phyloP scores from a whole-genome alignment of 306 rosid genomes.

The Castanopsis chinensis region DNA sequence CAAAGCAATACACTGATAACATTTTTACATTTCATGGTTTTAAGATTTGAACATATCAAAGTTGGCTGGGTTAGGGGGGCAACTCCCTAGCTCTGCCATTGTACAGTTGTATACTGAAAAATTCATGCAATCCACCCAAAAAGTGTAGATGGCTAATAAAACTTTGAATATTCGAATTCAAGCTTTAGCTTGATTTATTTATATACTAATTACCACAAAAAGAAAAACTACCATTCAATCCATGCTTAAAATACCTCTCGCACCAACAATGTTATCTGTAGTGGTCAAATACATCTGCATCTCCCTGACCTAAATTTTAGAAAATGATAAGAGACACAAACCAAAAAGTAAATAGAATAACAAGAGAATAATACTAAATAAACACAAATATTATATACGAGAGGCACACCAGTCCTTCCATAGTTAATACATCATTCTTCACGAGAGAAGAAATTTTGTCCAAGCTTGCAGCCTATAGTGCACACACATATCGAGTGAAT shows the following conservation, averaged over 20 bases:
- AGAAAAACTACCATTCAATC: background rate
- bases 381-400: background rate
- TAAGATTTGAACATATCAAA: too few species aligned
- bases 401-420: conserved; percentile 61
- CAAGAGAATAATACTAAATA: background rate
- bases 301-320: conserved; percentile 56
- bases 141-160: background rate
- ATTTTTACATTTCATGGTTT: too few species aligned
- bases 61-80: too few species aligned
- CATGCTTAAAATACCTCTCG: conserved; percentile 55
- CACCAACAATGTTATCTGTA: conserved; percentile 61
- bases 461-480: conserved; percentile 60
- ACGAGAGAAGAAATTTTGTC: conserved; percentile 56
- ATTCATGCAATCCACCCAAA: background rate
- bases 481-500: conserved; percentile 20
- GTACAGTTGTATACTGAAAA: too few species aligned
- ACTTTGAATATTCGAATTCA: background rate
- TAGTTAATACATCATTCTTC: conserved; percentile 53
- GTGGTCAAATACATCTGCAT: conserved; percentile 85
- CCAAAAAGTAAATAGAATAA: conserved; percentile 10
- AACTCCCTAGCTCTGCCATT: too few species aligned
- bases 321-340: conserved; percentile 2
- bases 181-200: background rate
- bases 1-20: too few species aligned
- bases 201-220: background rate